These are phyloP conservation scores for Alternaria ethzedia DNA, from an alignment of 2,329 filamentous ascomycete species.

Conservation along the genomic window DNA sequence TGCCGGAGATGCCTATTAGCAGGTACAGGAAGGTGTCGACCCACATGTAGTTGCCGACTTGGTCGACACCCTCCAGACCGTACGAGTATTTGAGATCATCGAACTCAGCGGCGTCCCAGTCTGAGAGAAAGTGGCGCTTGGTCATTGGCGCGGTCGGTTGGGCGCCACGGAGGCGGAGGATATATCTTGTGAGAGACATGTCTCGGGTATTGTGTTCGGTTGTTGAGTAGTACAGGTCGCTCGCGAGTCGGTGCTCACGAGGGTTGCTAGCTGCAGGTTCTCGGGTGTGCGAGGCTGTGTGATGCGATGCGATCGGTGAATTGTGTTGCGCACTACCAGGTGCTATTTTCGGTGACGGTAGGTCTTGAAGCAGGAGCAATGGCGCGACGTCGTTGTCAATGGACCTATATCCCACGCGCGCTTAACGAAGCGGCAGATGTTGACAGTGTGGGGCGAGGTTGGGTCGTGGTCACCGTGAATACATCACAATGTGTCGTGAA, in stretches of 20 bases:
- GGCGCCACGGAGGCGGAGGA: slow-evolving; percentile 31
- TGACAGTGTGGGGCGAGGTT: slow-evolving; percentile 30
- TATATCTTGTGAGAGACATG: slow-evolving; percentile 32
- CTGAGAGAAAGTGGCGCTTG: slow-evolving; percentile 35
- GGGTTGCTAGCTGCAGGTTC: slow-evolving; percentile 1
- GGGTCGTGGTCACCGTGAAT: slow-evolving; percentile 33
- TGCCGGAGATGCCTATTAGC: slow-evolving; percentile 37
- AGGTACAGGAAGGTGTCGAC: slow-evolving; percentile 53
- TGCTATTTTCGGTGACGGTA: slow-evolving; percentile 17
- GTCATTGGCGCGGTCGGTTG: slow-evolving; percentile 14
- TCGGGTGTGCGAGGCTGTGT: slow-evolving; percentile 4
- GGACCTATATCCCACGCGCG: slow-evolving; percentile 27
- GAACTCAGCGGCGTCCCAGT: slow-evolving; percentile 39
- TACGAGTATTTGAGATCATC: slow-evolving; percentile 49
- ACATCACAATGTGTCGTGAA: slow-evolving; percentile 33
- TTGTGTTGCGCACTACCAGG: slow-evolving; percentile 21
- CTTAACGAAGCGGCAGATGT: slow-evolving; percentile 19
- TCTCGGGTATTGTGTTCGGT: slow-evolving; percentile 7
- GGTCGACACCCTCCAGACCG: slow-evolving; percentile 57
- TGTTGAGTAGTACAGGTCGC: slow-evolving; percentile 9
- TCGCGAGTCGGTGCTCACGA: slow-evolving; percentile 9
- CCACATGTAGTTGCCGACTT: slow-evolving; percentile 56
- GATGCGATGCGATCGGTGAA: slow-evolving; percentile 10
- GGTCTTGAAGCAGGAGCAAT: slow-evolving; percentile 12
- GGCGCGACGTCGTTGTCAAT: slow-evolving; percentile 6